phyloP scores from a whole-genome alignment of 331 rosid species.

The Cucumis variabilis region DNA sequence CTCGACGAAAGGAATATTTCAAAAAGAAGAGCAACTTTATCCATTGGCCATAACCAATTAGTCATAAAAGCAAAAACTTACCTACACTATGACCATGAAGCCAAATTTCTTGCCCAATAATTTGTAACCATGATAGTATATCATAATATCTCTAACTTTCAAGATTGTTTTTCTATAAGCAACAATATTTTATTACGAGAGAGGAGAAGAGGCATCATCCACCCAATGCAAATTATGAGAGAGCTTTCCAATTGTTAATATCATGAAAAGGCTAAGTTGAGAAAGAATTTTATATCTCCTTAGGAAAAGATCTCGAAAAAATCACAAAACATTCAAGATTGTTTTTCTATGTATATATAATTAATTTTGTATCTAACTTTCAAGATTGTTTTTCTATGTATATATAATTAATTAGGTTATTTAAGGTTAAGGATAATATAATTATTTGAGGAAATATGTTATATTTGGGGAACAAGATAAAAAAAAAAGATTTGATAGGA shows the following conservation, averaged over 20 bases:
- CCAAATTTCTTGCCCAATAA: constrained; percentile 9
- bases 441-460: too few relatives aligned
- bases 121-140: not conserved
- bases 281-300: not conserved
- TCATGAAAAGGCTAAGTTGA: not conserved
- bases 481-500: too few relatives aligned
- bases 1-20: not conserved
- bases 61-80: not conserved
- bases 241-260: not conserved
- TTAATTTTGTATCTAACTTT: too few relatives aligned
- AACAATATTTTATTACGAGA: too few relatives aligned
- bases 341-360: too few relatives aligned
- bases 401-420: too few relatives aligned
- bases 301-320: not conserved
- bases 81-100: not conserved
- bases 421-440: too few relatives aligned
- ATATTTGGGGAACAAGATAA: too few relatives aligned
- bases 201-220: not conserved
- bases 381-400: too few relatives aligned
- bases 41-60: not conserved
- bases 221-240: not conserved
- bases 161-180: too few relatives aligned
- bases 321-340: not conserved
- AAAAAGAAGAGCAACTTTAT: not conserved
- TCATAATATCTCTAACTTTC: not conserved